Percentiles rank a stretch among this genome's conserved stretches.
These are phyloP conservation scores for Penicillium janthinellum DNA, from an alignment of 2,329 filamentous ascomycete genomes.

Conservation along the genomic window DNA sequence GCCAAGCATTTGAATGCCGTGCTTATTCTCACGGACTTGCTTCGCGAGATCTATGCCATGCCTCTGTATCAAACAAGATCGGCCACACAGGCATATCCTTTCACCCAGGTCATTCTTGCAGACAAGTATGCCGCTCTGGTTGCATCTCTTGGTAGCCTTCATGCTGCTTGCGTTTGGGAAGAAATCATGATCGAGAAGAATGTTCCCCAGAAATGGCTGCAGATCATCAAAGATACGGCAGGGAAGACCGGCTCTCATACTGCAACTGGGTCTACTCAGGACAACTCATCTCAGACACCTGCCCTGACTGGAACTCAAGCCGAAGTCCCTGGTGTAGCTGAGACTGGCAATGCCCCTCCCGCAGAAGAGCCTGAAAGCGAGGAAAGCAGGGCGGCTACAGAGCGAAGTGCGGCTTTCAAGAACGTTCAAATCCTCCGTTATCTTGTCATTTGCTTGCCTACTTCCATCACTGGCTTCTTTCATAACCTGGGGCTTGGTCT, in stretches of 20 bases:
- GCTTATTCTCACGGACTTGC: slow-evolving; percentile 73
- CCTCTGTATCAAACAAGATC: slow-evolving; percentile 66
- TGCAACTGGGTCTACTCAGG: slow-evolving; percentile 40
- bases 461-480: slow-evolving; percentile 80
- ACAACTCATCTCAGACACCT: slow-evolving; percentile 25
- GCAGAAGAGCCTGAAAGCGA: slow-evolving; percentile 22
- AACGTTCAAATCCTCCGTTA: slow-evolving; percentile 79
- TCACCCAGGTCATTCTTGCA: slow-evolving; percentile 77
- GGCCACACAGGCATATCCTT: slow-evolving; percentile 60
- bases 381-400: slow-evolving; percentile 27
- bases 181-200: slow-evolving; percentile 73
- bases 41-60: slow-evolving; percentile 71
- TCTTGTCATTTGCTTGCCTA: slow-evolving; percentile 75
- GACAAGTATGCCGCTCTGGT: slow-evolving; percentile 80
- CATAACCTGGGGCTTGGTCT: slow-evolving; percentile 82
- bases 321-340: slow-evolving; percentile 25
- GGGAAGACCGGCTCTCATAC: slow-evolving; percentile 43
- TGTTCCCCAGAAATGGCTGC: slow-evolving; percentile 65
- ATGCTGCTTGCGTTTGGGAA: slow-evolving; percentile 81
- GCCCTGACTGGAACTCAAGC: slow-evolving; percentile 30
- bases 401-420: slow-evolving; percentile 55
- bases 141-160: slow-evolving; percentile 72
- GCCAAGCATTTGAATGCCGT: slow-evolving; percentile 77
- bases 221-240: slow-evolving; percentile 47
- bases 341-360: slow-evolving; percentile 19